Conservation (phyloP, 768 basidiomycete species). For the Pisolithus albus region DNA sequence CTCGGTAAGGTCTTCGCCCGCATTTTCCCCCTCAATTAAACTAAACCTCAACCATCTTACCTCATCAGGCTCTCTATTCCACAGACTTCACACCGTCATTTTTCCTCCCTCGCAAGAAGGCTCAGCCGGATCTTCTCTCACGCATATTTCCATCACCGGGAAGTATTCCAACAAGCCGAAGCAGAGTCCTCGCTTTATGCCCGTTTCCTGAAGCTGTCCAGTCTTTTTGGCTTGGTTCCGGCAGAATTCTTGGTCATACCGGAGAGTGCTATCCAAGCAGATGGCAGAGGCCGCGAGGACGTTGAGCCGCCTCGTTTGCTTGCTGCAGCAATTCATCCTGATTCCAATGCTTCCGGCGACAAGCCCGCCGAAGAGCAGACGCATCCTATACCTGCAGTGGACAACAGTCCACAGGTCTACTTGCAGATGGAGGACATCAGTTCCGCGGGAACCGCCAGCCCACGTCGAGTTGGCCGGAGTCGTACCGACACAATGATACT, state of each 20-base stretch:
- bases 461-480: slow-evolving; percentile 43
- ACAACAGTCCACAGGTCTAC: slow-evolving; percentile 16
- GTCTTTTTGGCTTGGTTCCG: slow-evolving; percentile 76
- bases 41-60: neutral
- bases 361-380: slow-evolving; percentile 3
- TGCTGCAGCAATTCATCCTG: slow-evolving; percentile 34
- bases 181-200: slow-evolving; percentile 87
- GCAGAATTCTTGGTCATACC: slow-evolving; percentile 81
- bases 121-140: slow-evolving; percentile 95
- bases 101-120: slow-evolving; percentile 81
- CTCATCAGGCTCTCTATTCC: slow-evolving; percentile 69
- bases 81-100: slow-evolving; percentile 75
- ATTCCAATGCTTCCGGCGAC: slow-evolving; percentile 8
- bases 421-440: slow-evolving; percentile 13
- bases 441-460: slow-evolving; percentile 28
- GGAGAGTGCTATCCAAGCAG: slow-evolving; percentile 30
- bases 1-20: slow-evolving; percentile 49
- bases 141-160: slow-evolving; percentile 92
- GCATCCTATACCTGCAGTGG: slow-evolving; percentile 6
- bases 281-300: slow-evolving; percentile 20
- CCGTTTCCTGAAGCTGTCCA: slow-evolving; percentile 79
- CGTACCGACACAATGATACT: slow-evolving; percentile 75
- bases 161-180: slow-evolving; percentile 85
- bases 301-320: slow-evolving; percentile 36
- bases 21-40: slow-evolving; percentile 13